phyloP scores from a whole-genome alignment of 345 rosid genomes.

The Reutealis trisperma region DNA sequence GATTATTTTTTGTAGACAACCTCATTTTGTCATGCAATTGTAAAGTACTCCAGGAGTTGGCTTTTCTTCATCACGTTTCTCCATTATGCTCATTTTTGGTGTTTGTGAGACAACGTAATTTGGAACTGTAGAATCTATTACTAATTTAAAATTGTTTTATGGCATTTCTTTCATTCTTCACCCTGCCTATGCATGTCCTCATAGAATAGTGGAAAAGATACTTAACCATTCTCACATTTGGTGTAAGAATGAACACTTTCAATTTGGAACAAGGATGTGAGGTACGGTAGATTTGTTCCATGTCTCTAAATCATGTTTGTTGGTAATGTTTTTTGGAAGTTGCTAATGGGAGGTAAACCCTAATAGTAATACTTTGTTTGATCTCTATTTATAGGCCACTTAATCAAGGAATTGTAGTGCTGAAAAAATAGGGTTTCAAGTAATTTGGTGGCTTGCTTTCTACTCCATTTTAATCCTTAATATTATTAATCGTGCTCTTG shows the following conservation, averaged over 20 bases:
- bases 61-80: neutral
- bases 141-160: neutral
- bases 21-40: neutral
- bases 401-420: neutral
- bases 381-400: neutral
- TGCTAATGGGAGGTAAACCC: no score
- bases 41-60: neutral
- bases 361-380: no score
- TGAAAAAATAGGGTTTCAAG: neutral
- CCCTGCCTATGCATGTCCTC: neutral
- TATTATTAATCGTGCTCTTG: neutral
- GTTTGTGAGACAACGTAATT: neutral
- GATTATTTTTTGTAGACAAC: neutral
- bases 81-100: no score
- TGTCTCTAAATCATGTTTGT: no score
- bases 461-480: neutral
- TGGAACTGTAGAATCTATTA: neutral
- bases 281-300: no score
- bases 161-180: neutral
- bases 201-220: neutral
- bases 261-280: no score
- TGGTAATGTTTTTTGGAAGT: no score
- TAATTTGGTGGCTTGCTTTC: neutral
- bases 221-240: no score
- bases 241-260: no score